Percentiles rank a stretch among this genome's conserved stretches.
Evolutionary conservation across 352 stramenopile species (phyloP).

Genomic region (Pythium phragmiticola): DNA sequence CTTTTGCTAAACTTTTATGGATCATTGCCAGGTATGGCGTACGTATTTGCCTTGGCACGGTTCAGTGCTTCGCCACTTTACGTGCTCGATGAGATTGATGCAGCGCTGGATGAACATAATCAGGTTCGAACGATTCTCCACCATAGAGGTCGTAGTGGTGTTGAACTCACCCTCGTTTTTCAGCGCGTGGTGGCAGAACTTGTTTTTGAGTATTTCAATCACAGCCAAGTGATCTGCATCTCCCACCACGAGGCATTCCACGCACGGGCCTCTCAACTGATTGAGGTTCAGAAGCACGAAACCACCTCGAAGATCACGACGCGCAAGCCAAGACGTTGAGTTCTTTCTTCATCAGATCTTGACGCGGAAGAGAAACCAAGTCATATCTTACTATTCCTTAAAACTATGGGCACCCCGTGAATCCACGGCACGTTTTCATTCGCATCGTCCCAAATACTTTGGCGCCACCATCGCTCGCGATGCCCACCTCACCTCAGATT

Average conservation of each 20-base stretch:
- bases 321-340: slow-evolving; percentile 10
- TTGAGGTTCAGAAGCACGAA: slow-evolving; percentile 34
- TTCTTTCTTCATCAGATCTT: background rate
- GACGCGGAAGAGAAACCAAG: slow-evolving; percentile 21
- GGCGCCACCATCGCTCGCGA: background rate
- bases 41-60: slow-evolving; percentile 39
- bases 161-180: background rate
- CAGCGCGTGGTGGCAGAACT: slow-evolving; percentile 32
- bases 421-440: background rate
- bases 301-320: slow-evolving; percentile 14
- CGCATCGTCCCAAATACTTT: background rate
- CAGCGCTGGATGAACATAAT: slow-evolving; percentile 42
- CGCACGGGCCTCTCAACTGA: slow-evolving; percentile 26
- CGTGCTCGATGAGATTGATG: slow-evolving; percentile 44
- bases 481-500: background rate
- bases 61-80: slow-evolving; percentile 41
- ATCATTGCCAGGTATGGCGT: slow-evolving; percentile 33
- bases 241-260: slow-evolving; percentile 41
- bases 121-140: slow-evolving; percentile 24
- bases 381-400: slow-evolving; percentile 35
- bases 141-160: background rate
- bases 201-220: slow-evolving; percentile 30
- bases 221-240: slow-evolving; percentile 46
- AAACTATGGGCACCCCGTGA: slow-evolving; percentile 4
- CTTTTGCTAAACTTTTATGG: background rate